Conservation (phyloP, 352 stramenopile genomes). For the Phytophthora rubi region DNA sequence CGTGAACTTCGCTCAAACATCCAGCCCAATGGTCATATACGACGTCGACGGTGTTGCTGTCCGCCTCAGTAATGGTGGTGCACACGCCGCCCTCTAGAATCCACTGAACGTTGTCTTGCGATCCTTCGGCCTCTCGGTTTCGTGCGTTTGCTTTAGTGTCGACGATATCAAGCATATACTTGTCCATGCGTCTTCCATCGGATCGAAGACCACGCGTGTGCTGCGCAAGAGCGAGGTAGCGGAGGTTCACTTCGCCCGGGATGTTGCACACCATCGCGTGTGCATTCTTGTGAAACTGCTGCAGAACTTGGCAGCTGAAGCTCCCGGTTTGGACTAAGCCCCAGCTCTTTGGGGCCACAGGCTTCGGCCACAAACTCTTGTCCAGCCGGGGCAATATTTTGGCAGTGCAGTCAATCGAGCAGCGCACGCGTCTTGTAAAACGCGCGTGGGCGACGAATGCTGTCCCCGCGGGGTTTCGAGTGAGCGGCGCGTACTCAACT, state of each 20-base stretch:
- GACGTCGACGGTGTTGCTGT: slow-evolving; percentile 22
- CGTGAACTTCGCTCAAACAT: slow-evolving; percentile 41
- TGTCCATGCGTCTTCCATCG: background rate
- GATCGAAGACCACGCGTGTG: background rate
- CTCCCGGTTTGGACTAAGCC: background rate
- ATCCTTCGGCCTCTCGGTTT: background rate
- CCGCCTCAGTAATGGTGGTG: slow-evolving; percentile 28
- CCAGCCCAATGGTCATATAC: slow-evolving; percentile 32
- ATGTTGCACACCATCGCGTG: background rate
- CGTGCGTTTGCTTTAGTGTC: background rate
- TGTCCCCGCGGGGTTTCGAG: background rate
- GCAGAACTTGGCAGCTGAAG: background rate
- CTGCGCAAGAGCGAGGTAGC: background rate
- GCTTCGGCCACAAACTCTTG: background rate
- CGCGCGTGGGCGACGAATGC: background rate
- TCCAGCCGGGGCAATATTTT: background rate
- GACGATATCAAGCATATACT: background rate
- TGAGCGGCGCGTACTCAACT: slow-evolving; percentile 8
- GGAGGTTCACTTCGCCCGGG: background rate
- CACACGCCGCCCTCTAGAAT: slow-evolving; percentile 22
- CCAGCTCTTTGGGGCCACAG: background rate
- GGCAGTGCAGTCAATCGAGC: background rate
- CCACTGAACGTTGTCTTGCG: slow-evolving; percentile 23
- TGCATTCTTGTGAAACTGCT: background rate
- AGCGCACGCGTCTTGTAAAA: slow-evolving; percentile 1